Conservation (phyloP, 2,329 filamentous ascomycete species). For the Daldinia eschscholtzii region DNA sequence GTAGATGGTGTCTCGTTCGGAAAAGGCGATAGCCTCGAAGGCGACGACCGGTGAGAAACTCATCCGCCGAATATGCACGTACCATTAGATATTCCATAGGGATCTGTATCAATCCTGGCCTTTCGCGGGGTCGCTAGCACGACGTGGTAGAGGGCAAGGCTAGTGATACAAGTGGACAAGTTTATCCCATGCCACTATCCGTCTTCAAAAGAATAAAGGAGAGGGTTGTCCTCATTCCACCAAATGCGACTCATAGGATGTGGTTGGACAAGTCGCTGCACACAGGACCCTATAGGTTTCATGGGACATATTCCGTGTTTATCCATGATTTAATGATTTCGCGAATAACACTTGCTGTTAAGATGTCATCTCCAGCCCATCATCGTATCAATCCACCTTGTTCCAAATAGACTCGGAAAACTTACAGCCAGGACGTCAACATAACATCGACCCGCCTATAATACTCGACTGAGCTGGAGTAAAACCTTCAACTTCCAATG, state of each 20-base stretch:
- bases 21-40: background rate
- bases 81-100: background rate
- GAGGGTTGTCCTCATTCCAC: background rate
- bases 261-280: background rate
- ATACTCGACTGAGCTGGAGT: background rate
- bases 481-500: background rate
- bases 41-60: background rate
- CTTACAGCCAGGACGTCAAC: too few relatives aligned
- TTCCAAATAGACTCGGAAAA: too few relatives aligned
- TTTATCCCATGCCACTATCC: background rate
- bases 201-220: background rate
- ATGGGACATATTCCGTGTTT: too few relatives aligned
- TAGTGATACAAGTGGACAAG: background rate
- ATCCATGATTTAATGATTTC: background rate
- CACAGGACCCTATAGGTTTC: background rate
- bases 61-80: background rate
- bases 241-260: background rate
- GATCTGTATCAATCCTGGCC: background rate
- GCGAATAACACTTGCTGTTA: background rate
- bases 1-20: background rate
- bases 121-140: background rate
- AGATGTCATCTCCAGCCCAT: background rate
- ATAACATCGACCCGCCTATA: background rate
- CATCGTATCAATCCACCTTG: too few relatives aligned
- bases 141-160: background rate